Conservation (phyloP, 345 rosid species). For the Physaria fendleri region DNA sequence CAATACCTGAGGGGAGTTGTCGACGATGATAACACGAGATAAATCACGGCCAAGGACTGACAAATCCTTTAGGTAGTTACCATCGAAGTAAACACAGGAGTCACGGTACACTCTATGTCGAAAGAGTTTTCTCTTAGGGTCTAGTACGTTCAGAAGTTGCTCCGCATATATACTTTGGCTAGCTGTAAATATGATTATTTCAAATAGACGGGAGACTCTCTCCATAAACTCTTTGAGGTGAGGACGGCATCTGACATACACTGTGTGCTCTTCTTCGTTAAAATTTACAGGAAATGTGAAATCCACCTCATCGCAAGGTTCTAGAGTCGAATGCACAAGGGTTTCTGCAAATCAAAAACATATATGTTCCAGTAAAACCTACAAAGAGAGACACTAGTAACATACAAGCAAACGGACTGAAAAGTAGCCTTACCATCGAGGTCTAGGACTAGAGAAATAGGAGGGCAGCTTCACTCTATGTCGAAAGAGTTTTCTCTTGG, state of each 20-base stretch:
- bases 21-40: conserved; percentile 75
- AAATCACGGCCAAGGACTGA: conserved; percentile 94
- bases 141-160: conserved; percentile 96
- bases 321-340: conserved; percentile 85
- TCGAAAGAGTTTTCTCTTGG: conserved; percentile 83
- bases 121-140: conserved; percentile 85
- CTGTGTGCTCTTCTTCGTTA: conserved; percentile 76
- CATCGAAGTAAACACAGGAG: conserved; percentile 91
- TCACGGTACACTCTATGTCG: conserved; percentile 95
- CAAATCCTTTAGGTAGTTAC: conserved; percentile 91
- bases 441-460: conserved; percentile 86
- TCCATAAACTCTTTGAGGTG: conserved; percentile 86
- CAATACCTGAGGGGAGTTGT: conserved; percentile 99
- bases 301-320: conserved; percentile 81
- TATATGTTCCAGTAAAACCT: not conserved
- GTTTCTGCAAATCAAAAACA: conserved; percentile 56
- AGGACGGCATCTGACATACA: conserved; percentile 92
- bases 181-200: conserved; percentile 94
- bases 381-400: not conserved
- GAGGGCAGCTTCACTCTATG: conserved; percentile 94
- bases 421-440: conserved; percentile 75
- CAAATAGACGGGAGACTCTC: conserved; percentile 71
- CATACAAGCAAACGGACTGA: not conserved
- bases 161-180: conserved; percentile 97
- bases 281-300: conserved; percentile 89